Evolutionary conservation across 345 rosid species (phyloP), one percentile per base, ranked within the genome.

Genomic region (Dipteronia sinensis): DNA sequence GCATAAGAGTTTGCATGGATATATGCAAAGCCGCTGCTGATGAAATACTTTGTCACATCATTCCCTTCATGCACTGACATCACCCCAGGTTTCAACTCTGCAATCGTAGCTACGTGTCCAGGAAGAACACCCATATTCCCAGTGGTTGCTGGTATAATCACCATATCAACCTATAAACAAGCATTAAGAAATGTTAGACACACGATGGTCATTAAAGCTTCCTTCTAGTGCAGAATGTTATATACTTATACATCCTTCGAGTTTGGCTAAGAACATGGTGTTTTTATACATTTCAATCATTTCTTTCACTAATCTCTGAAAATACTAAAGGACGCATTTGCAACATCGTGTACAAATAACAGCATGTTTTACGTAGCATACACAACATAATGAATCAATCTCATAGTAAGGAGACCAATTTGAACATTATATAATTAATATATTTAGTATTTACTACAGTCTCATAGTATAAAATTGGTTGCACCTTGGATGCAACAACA

Each of bases 71-170:
- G 98, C 65, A 95, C 98, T 0, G 98, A 88, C 83, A 95, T 74
- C 69, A 93, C 77, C 23, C 98, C 98, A 0, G 98, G 98, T 77
- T 93, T 93, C 74, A 93, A 82, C 89, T 95, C 98, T 20, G 95
- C 89, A 63, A 95, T 90, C 42, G 97, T 89, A 1, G 94, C 87
- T 20, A 90, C 97, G 56, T 92, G 96, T 72, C 94, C 96, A 0
- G 98, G 97, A 78, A 95, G 81, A 67, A 93, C 93, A 78, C 98
- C 98, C 95, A 92, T 93, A 65, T 95, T 94, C 63, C 97, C 96
- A 2, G 97, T 90, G 53, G 98, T 87, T 67, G 98, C 94, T 56
- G 98, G 98, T 38, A 93, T 77, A 53, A 95, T 92, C 75, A 95
- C 93, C 98, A 95, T 92, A 87, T 90, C 98, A 80, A 93, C 98